Evolutionary conservation across 345 rosid species (phyloP), one percentile per base, ranked within the genome.

Genomic region (Cardamine resedifolia): DNA sequence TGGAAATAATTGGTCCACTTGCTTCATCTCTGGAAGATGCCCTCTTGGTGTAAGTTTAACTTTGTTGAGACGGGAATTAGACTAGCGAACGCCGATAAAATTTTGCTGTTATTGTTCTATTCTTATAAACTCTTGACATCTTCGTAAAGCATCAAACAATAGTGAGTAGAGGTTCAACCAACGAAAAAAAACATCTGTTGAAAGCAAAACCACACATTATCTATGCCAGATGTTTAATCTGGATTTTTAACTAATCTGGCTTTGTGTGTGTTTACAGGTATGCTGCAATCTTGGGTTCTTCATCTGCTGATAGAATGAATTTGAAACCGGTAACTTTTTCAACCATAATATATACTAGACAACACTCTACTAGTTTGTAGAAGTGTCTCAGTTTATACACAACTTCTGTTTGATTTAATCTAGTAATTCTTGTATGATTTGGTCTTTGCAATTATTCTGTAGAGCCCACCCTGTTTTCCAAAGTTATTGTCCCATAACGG

Each of bases 1-100:
- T 92, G 73, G 94, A 82, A 72, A 81, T 92, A 59, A 92, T 85
- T 68, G 96, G 97, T 81, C 96, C 97, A 27, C 78, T 92, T 79
- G 80, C 96, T 59, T 87, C 96, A 68, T 81, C 91, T 10, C 80
- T 89, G 72, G 96, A 89, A 83, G 97, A 92, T 83, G 80, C 82
- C 78, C 70, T 82, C 58, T 79, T 92, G 21, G 88, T 92, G 97
- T 91, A 81, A 87, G 93, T 79, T 78, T 67, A 57, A 67, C 53
- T 19, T 43, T 28, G 21, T 71, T 56, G n/a, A 23, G 16, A 48
- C 63, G 5, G 20, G 49, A 9, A 58, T 34, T 58, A 31, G 49
- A 43, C 8, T 70, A 16, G 30, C 2, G 26, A 59, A 48, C 5
- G 31, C 24, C 6, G 16, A 30, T 4, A 51, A 34, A 56, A 23